phyloP scores from a whole-genome alignment of 805 yeast genomes.

The Teunomyces cretensis region DNA sequence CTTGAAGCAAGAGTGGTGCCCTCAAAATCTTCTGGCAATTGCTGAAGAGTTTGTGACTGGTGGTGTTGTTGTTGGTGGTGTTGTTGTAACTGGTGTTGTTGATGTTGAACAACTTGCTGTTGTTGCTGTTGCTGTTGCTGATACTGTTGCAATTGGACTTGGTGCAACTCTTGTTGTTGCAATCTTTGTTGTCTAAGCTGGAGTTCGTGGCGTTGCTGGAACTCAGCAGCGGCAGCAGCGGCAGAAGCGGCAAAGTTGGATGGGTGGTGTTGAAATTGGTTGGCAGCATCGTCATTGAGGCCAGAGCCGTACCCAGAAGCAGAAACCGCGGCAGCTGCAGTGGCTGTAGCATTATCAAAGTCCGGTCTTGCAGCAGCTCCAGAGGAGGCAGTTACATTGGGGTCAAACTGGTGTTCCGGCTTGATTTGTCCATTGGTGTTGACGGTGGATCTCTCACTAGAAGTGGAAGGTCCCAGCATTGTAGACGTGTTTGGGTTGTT shows the following conservation, averaged over 20 bases:
- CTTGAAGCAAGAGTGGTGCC: constrained; percentile 14
- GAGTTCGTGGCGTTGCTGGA: constrained; percentile 20
- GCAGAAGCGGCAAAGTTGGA: constrained; percentile 12
- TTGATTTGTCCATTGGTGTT: constrained; percentile 2
- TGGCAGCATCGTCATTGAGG: constrained; percentile 8
- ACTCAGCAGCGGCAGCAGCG: constrained; percentile 15
- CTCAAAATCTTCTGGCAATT: constrained; percentile 11
- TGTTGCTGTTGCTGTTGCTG: constrained; percentile 12
- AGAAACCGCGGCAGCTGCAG: constrained; percentile 14
- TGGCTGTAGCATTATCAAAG: constrained; percentile 15
- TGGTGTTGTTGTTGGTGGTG: constrained; percentile 12
- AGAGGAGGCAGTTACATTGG: constrained; percentile 9
- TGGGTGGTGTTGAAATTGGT: constrained; percentile 13
- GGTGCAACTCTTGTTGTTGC: constrained; percentile 18
- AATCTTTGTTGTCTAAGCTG: constrained; percentile 17
- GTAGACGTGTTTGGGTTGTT: constrained; percentile 2
- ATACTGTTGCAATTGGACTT: constrained; percentile 14
- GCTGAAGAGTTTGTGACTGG: constrained; percentile 9
- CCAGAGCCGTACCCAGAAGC: constrained; percentile 10
- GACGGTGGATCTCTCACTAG: constrained; percentile 25
- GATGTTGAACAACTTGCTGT: constrained; percentile 12
- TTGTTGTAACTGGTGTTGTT: constrained; percentile 12
- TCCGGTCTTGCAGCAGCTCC: constrained; percentile 8
- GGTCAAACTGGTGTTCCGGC: constrained; percentile 2
- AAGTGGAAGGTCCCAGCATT: constrained; percentile 29